phyloP scores from a whole-genome alignment of 768 basidiomycete genomes.

The Boletus pseudopeckii region DNA sequence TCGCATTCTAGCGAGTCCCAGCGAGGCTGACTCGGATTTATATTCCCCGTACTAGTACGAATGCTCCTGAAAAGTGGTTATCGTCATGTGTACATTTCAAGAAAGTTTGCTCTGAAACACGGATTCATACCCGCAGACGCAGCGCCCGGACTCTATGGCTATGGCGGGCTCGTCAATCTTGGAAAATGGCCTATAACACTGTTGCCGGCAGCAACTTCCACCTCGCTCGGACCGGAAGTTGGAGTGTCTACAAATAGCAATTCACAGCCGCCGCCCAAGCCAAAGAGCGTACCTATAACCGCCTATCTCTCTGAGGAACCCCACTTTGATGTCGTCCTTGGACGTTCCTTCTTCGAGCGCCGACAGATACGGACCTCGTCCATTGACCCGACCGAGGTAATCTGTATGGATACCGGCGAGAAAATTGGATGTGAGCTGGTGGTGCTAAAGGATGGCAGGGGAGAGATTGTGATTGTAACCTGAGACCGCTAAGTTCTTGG shows the following conservation, averaged over 20 bases:
- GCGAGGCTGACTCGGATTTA: background rate
- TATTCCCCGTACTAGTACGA: constrained; percentile 53
- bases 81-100: constrained; percentile 91
- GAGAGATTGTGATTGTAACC: constrained; percentile 87
- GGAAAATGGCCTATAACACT: constrained; percentile 86
- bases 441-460: constrained; percentile 86
- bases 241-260: background rate
- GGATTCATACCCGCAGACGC: constrained; percentile 87
- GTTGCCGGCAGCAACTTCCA: constrained; percentile 26
- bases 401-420: constrained; percentile 90
- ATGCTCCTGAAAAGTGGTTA: constrained; percentile 95
- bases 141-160: constrained; percentile 90
- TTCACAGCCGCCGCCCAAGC: constrained; percentile 15
- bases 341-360: constrained; percentile 79
- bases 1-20: background rate
- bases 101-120: constrained; percentile 85
- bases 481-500: constrained; percentile 2
- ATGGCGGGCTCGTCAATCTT: constrained; percentile 81
- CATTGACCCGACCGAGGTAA: constrained; percentile 83
- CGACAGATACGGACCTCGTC: constrained; percentile 79
- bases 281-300: constrained; percentile 45
- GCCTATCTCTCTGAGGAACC: constrained; percentile 93
- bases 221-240: background rate
- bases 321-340: constrained; percentile 94
- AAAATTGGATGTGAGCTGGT: constrained; percentile 90